Evolutionary conservation across 2,329 filamentous ascomycete genomes (phyloP).

Genomic region (Graphiopsis chlorocephala): DNA sequence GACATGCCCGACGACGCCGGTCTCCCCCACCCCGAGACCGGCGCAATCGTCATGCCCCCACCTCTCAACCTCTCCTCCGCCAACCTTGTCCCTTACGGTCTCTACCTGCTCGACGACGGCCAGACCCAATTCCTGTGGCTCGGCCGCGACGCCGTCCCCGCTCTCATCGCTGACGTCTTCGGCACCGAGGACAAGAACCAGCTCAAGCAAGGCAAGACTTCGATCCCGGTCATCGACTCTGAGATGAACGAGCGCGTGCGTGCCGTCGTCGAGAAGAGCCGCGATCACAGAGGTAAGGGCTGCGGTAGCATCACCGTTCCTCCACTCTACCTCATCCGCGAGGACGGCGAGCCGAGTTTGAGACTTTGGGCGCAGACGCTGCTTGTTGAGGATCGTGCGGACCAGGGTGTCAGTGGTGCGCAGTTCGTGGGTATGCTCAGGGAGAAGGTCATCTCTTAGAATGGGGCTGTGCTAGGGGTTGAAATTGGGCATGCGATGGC

Average conservation of each 20-base stretch:
- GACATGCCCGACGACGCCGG: constrained; percentile 96
- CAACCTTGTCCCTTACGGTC: constrained; percentile 79
- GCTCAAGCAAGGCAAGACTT: constrained; percentile 86
- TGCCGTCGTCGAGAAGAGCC: constrained; percentile 86
- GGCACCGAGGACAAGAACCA: constrained; percentile 78
- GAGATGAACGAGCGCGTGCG: constrained; percentile 96
- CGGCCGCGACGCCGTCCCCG: constrained; percentile 85
- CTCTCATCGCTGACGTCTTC: constrained; percentile 86
- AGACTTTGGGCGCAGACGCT: constrained; percentile 97
- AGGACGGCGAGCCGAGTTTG: constrained; percentile 92
- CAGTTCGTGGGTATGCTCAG: constrained; percentile 90
- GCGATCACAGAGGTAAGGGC: constrained; percentile 79
- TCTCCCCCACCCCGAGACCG: constrained; percentile 77
- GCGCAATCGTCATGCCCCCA: constrained; percentile 84
- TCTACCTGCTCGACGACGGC: constrained; percentile 95
- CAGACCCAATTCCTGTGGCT: constrained; percentile 98
- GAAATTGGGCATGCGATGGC: background rate
- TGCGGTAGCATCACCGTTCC: constrained; percentile 92
- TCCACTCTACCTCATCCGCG: constrained; percentile 87
- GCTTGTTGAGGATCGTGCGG: constrained; percentile 89
- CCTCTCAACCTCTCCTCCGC: constrained; percentile 84
- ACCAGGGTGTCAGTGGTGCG: constrained; percentile 86
- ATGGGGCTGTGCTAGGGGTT: background rate
- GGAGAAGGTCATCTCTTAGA: constrained; percentile 71
- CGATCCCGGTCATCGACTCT: constrained; percentile 81